Conservation (phyloP, 495 filamentous ascomycete species). For the Jackrogersella minutella region DNA sequence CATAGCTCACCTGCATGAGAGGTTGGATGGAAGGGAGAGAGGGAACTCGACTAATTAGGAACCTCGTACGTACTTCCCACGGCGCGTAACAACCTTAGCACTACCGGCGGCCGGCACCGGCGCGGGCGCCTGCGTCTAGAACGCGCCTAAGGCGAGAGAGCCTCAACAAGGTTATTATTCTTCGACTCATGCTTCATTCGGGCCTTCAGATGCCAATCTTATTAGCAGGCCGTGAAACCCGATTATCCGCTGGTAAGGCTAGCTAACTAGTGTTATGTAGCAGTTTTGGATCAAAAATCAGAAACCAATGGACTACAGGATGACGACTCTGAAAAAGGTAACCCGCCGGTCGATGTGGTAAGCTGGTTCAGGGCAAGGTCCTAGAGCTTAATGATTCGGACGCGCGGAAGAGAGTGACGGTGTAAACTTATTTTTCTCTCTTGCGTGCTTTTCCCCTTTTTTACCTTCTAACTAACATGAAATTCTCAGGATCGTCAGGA, state of each 20-base stretch:
- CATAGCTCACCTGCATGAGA: no score
- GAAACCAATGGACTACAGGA: constrained; percentile 11
- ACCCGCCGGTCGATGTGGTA: constrained; percentile 11
- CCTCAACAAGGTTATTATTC: constrained; percentile 38
- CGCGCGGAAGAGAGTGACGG: constrained; percentile 13
- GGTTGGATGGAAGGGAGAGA: no score
- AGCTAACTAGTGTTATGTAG: constrained; percentile 1
- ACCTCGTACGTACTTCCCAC: no score
- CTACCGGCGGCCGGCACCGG: constrained; percentile 19
- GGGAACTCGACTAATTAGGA: no score
- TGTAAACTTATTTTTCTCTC: constrained; percentile 10
- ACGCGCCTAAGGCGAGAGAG: constrained; percentile 29
- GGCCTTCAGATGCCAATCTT: constrained; percentile 31
- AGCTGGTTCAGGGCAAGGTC: constrained; percentile 3
- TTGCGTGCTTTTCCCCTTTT: background rate
- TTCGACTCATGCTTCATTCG: constrained; percentile 27
- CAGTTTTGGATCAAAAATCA: no score
- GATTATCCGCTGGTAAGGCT: constrained; percentile 25
- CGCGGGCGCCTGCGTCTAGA: constrained; percentile 27
- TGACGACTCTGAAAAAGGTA: constrained; percentile 28
- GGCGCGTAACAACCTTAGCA: no score
- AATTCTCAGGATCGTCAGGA: constrained; percentile 3
- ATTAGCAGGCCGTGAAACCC: constrained; percentile 2
- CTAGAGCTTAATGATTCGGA: background rate
- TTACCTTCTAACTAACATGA: background rate